A percentile compares a stretch with the other conserved stretches of the same genome.
Evolutionary conservation across 179 eudicot genomes (phyloP).

Genomic region (Actinidia polygama): DNA sequence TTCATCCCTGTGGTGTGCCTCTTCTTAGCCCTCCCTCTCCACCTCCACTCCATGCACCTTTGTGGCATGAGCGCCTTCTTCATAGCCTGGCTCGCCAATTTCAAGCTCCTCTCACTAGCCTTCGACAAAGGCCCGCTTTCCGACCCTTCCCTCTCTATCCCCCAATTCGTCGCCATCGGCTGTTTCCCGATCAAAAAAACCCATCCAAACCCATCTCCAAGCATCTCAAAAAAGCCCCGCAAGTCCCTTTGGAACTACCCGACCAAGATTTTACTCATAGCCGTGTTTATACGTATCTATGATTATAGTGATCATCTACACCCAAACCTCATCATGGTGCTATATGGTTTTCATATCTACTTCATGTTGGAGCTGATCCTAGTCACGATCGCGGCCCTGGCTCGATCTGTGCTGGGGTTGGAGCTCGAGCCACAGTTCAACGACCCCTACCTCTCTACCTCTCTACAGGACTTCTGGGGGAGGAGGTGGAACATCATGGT

Average conservation of each 20-base stretch:
- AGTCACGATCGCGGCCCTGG: constrained; percentile 41
- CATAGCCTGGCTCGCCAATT: constrained; percentile 69
- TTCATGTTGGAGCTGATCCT: constrained; percentile 46
- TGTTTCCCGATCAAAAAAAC: constrained; percentile 64
- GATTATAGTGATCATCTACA: constrained; percentile 38
- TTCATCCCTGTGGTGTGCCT: constrained; percentile 51
- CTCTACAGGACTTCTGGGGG: constrained; percentile 85
- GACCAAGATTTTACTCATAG: constrained; percentile 36
- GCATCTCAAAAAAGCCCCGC: not conserved
- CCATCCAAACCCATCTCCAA: constrained; percentile 17
- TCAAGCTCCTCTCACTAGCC: constrained; percentile 59
- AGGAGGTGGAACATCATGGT: constrained; percentile 76
- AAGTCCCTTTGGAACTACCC: constrained; percentile 32
- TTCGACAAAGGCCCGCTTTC: constrained; percentile 68
- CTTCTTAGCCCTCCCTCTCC: constrained; percentile 52
- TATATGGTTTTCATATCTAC: constrained; percentile 51
- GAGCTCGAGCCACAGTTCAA: constrained; percentile 68
- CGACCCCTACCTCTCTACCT: constrained; percentile 63
- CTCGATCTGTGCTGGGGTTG: constrained; percentile 31
- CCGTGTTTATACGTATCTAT: constrained; percentile 35
- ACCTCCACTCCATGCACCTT: constrained; percentile 44
- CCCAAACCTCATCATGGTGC: constrained; percentile 34
- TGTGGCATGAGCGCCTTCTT: constrained; percentile 42
- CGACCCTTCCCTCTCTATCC: constrained; percentile 30
- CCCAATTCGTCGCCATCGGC: constrained; percentile 45